Conservation (phyloP, 1,284 basidiomycete species). For the Salmacisia buchloeana region DNA sequence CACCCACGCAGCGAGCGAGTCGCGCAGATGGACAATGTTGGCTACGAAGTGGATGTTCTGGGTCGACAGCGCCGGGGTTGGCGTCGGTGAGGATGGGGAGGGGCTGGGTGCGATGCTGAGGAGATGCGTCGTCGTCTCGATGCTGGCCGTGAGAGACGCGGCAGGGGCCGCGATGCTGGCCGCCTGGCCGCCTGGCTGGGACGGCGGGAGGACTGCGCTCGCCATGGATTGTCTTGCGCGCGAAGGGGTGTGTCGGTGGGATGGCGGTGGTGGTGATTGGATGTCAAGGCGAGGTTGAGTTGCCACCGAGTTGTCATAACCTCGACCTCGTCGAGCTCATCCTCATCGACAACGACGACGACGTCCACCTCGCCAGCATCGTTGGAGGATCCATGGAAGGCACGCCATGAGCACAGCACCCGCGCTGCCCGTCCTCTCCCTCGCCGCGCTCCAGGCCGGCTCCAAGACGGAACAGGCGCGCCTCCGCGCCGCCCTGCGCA, state of each 20-base stretch:
- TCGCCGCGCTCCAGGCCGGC: neutral
- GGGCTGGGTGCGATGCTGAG: neutral
- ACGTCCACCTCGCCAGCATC: neutral
- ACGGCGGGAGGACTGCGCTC: neutral
- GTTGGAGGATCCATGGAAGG: neutral
- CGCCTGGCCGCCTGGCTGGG: neutral
- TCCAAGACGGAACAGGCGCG: neutral
- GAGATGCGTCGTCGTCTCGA: neutral
- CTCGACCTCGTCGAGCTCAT: too few relatives aligned
- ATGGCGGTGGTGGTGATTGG: too few relatives aligned
- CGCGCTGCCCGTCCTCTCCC: slow-evolving; percentile 10
- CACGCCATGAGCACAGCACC: too few relatives aligned
- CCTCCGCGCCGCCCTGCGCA: neutral
- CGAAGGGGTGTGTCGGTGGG: neutral
- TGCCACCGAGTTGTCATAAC: too few relatives aligned
- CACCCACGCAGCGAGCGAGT: slow-evolving; percentile 1
- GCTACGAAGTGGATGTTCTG: slow-evolving; percentile 1
- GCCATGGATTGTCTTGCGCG: neutral
- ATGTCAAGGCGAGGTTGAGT: too few relatives aligned
- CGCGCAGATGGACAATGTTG: slow-evolving; percentile 7
- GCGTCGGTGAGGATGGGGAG: neutral
- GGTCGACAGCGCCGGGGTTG: neutral
- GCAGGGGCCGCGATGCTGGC: neutral
- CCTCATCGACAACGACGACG: neutral
- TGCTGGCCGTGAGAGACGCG: neutral